Base-by-base conservation (phyloP, 2,329 filamentous ascomycete species). In the Aspergillus viridinutans region DNA sequence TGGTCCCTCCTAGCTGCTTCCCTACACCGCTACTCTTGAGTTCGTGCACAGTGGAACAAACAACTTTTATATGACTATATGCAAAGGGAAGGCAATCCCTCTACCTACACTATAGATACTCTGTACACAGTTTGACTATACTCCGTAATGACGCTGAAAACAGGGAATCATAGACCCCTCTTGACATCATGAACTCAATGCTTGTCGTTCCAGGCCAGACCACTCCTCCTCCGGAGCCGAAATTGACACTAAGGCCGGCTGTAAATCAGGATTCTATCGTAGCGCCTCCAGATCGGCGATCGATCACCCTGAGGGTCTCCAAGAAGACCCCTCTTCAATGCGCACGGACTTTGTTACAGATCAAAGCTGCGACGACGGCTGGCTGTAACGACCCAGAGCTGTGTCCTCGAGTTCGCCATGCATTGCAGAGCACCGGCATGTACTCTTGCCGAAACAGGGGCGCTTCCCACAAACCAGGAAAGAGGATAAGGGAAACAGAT, bases 21-120 rank as follows among this genome's bases (percentile, higher is more conserved):
- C 53, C 58, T 59, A 58, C 60, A 62, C 60, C 60, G 60, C 60
- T 58, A 62, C 58, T 60, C 50, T 17, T 17, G 32, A 17, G 32
- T 6, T 5, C 32, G 32, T 38, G 32, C 32, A 38, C 32, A 17
- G 1, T 17, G 32, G 21, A 25, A 26, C 43, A 47, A 47, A 47
- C 43, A 47, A 47, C 43, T 47, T 47, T 47, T 47, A 47, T 21
- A 17, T 23, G 10, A 7, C 43, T 47, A 47, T 23, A 47, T 47
- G 43, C 43, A 47, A 26, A 26, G 1, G 12, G 14, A 10, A 23
- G 43, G 23, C 43, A 25, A 47, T 25, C 14, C 23, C 12, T 14
- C n/a, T 5, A 26, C 21, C 8, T 10, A 20, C 21, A 21, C 20
- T 12, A 7, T 17, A 38, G 32, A 38, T 17, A 17, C 5, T 23